Evolutionary conservation across 2,329 filamentous ascomycete genomes (phyloP).

Genomic region (Monosporascus sp.): DNA sequence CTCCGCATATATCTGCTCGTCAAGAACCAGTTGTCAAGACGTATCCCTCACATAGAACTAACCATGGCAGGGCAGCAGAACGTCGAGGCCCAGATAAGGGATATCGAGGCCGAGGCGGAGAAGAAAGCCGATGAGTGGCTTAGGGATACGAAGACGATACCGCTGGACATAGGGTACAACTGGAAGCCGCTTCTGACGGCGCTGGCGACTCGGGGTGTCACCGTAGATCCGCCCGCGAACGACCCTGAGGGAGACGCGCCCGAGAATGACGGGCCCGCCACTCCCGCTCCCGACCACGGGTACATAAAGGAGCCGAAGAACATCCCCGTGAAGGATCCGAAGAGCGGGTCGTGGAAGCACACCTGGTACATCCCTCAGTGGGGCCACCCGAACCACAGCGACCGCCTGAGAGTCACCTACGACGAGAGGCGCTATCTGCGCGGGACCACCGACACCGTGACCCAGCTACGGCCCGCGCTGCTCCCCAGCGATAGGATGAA

Average conservation of each 20-base stretch:
- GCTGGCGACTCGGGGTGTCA: neutral
- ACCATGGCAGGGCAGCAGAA: neutral
- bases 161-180: conserved; percentile 4
- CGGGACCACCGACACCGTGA: conserved; percentile 1
- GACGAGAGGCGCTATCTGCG: neutral
- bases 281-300: neutral
- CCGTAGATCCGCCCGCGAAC: neutral
- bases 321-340: conserved; percentile 2
- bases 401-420: neutral
- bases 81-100: neutral
- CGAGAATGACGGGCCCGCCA: neutral
- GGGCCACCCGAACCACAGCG: conserved; percentile 16
- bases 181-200: conserved; percentile 2
- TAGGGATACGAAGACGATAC: neutral
- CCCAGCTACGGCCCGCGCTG: conserved; percentile 16
- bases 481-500: conserved; percentile 10
- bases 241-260: neutral
- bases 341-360: conserved; percentile 8
- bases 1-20: too few relatives aligned
- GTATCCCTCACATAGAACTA: neutral
- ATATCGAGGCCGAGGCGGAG: neutral
- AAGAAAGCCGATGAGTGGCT: conserved; percentile 1
- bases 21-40: neutral
- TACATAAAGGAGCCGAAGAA: neutral
- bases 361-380: conserved; percentile 20